These are phyloP conservation scores for Marasmius sp. DNA, from an alignment of 1,284 basidiomycete genomes.

Conservation along the genomic window DNA sequence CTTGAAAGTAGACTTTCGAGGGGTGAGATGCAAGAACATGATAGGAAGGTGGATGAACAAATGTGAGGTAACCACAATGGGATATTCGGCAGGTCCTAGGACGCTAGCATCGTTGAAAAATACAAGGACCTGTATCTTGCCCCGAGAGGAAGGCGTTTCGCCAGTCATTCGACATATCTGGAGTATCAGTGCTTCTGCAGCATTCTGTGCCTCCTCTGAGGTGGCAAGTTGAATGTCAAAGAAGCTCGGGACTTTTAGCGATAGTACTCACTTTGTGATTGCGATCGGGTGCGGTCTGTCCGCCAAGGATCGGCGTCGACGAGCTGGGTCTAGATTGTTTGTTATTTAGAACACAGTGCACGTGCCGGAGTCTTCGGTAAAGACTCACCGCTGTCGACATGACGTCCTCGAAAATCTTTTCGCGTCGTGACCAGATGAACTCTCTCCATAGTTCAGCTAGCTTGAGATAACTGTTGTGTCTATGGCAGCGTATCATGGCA, in stretches of 20 bases:
- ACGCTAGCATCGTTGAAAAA: not conserved
- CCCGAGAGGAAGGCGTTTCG: not conserved
- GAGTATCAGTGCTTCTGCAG: not conserved
- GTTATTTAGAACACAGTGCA: too few species aligned
- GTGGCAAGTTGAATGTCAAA: not conserved
- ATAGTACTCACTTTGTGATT: not conserved
- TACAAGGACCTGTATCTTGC: not conserved
- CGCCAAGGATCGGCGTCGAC: not conserved
- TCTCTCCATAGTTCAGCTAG: not conserved
- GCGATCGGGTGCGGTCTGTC: not conserved
- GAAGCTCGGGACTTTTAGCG: not conserved
- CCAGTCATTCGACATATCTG: not conserved
- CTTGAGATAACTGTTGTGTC: not conserved
- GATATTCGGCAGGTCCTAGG: not conserved
- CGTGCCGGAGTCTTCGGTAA: too few species aligned
- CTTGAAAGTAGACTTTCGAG: not conserved
- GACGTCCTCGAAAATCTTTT: not conserved
- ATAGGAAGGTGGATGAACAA: not conserved
- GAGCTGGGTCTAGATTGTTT: not conserved
- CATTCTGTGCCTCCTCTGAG: not conserved
- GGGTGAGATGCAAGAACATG: conserved; percentile 1
- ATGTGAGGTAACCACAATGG: not conserved
- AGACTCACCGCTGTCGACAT: not conserved
- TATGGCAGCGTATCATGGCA: not conserved
- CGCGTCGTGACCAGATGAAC: not conserved